A percentile compares a stretch with the other conserved stretches of the same genome.
These are phyloP conservation scores for Rhizoclosmatium globosum DNA, from an alignment of 192 early-diverging fungal genomes.

Conservation along the genomic window DNA sequence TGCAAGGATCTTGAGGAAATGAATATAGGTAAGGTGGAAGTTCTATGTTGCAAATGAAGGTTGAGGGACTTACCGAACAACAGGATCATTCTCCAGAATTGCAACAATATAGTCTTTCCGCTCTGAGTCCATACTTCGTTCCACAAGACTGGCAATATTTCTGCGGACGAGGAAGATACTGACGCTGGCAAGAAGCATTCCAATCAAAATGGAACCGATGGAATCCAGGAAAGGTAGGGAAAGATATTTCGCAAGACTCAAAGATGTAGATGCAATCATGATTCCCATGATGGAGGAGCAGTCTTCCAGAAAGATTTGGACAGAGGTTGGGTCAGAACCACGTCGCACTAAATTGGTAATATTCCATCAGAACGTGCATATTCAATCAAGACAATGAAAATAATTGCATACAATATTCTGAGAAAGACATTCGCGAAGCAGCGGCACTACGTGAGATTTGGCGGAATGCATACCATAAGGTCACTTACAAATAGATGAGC, in stretches of 20 bases:
- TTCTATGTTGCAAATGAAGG: neutral
- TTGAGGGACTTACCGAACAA: conserved; percentile 47
- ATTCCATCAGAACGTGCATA: neutral
- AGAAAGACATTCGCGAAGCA: conserved; percentile 42
- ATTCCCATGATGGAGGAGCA: conserved; percentile 54
- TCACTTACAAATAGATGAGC: conserved; percentile 29
- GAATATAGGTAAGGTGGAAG: conserved; percentile 15
- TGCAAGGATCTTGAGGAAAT: conserved; percentile 51
- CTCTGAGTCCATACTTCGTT: conserved; percentile 45
- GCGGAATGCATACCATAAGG: conserved; percentile 54
- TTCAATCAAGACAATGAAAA: neutral
- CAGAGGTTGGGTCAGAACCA: conserved; percentile 64
- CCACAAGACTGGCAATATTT: conserved; percentile 60
- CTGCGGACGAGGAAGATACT: conserved; percentile 57
- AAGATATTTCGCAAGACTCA: conserved; percentile 50
- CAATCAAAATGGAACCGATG: conserved; percentile 61
- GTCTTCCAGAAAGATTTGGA: conserved; percentile 69
- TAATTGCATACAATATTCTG: conserved; percentile 34
- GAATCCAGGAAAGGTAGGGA: conserved; percentile 55
- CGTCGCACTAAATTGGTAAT: conserved; percentile 29
- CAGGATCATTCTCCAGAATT: conserved; percentile 57
- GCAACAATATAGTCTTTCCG: conserved; percentile 52
- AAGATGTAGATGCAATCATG: conserved; percentile 54
- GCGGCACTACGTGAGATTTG: conserved; percentile 52
- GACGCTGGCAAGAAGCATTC: conserved; percentile 52